These are phyloP conservation scores for Polytrichum commune DNA, from an alignment of 225 moss, liverwort and hornwort genomes.

Conservation along the genomic window DNA sequence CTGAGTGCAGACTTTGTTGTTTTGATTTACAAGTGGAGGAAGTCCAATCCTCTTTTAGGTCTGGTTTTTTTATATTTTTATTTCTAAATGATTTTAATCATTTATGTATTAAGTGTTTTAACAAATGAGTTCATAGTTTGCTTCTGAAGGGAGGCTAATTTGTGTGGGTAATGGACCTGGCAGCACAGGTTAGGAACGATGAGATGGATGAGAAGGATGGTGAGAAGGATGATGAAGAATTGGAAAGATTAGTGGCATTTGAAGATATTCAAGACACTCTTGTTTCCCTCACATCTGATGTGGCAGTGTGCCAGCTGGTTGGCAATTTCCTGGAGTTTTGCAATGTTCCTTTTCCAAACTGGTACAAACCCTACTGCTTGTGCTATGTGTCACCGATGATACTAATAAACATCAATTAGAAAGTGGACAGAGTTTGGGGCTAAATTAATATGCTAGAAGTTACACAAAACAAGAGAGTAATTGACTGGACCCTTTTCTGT, in stretches of 20 bases:
- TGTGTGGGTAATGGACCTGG: constrained; percentile 32
- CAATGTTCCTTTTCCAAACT: constrained; percentile 67
- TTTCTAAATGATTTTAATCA: no score
- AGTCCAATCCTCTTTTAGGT: background rate
- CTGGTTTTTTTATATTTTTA: no score
- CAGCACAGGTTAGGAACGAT: constrained; percentile 34
- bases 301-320: constrained; percentile 53
- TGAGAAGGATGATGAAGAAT: constrained; percentile 61
- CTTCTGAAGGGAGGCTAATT: constrained; percentile 17
- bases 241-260: constrained; percentile 77
- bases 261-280: constrained; percentile 77
- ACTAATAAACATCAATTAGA: no score
- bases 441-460: no score
- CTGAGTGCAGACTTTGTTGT: constrained; percentile 2
- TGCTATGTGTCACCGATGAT: no score
- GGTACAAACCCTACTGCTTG: constrained; percentile 34
- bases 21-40: background rate
- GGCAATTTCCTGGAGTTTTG: constrained; percentile 76
- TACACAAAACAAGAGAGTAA: no score
- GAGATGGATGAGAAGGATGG: constrained; percentile 43
- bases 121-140: constrained; percentile 7
- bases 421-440: no score
- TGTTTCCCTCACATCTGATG: constrained; percentile 60
- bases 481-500: background rate
- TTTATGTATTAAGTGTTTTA: no score